Conservation (phyloP, 2,329 filamentous ascomycete genomes). For the Colletotrichum horii region DNA sequence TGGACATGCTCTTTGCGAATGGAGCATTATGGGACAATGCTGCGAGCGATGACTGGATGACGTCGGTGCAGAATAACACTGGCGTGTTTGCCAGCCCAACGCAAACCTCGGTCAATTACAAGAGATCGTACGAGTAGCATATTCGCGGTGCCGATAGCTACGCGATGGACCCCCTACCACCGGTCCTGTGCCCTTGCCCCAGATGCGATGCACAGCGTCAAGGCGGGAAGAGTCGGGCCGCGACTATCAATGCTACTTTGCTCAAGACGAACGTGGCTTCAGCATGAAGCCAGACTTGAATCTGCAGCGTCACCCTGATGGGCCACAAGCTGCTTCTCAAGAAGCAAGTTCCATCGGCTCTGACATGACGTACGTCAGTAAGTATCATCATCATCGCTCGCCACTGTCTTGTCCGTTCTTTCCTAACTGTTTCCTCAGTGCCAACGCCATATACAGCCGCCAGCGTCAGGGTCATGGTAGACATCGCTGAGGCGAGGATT, state of each 20-base stretch:
- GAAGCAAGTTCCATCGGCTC: neutral
- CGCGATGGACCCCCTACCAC: neutral
- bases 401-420: neutral
- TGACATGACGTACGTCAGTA: neutral
- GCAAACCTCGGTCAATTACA: neutral
- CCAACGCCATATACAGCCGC: neutral
- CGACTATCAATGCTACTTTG: neutral
- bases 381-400: neutral
- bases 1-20: conserved; percentile 19
- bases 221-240: neutral
- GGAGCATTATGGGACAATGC: conserved; percentile 10
- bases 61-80: neutral
- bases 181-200: neutral
- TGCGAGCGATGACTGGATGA: conserved; percentile 8
- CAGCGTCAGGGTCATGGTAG: neutral
- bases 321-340: no score
- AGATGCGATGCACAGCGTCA: neutral
- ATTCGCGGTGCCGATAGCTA: neutral
- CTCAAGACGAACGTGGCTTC: neutral
- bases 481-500: neutral
- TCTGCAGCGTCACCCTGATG: neutral
- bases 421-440: neutral
- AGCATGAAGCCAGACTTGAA: neutral
- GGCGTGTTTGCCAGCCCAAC: neutral
- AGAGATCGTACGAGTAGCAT: conserved; percentile 3